phyloP scores from a whole-genome alignment of 179 eudicot genomes.

The Heliamphora pulchella region DNA sequence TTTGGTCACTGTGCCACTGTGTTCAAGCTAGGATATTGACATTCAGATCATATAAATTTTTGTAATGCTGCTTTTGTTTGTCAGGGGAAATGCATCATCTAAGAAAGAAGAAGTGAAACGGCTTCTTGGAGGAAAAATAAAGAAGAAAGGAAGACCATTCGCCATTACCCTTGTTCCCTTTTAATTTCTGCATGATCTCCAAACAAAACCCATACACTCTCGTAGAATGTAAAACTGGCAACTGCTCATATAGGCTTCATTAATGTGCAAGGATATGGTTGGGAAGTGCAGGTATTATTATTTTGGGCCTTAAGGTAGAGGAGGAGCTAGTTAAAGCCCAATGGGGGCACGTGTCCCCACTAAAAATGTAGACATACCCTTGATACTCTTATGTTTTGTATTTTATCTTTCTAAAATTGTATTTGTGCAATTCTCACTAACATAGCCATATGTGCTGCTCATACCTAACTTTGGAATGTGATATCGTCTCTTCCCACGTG shows the following conservation, averaged over 20 bases:
- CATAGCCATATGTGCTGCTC: background rate
- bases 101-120: slow-evolving; percentile 78
- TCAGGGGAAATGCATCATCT: slow-evolving; percentile 58
- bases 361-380: too few species aligned
- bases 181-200: background rate
- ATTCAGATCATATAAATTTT: background rate
- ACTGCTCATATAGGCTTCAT: too few species aligned
- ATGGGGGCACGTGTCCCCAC: too few species aligned
- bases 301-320: too few species aligned
- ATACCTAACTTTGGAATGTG: background rate
- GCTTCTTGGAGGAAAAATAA: slow-evolving; percentile 82
- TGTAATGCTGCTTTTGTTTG: slow-evolving; percentile 16
- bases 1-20: background rate
- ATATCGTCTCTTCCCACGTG: background rate
- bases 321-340: too few species aligned
- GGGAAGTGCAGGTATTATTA: background rate
- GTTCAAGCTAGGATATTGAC: background rate
- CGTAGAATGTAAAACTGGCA: background rate
- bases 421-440: background rate
- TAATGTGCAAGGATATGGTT: background rate
- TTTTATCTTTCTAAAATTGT: too few species aligned
- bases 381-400: too few species aligned
- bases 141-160: slow-evolving; percentile 55
- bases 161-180: background rate
- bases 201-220: background rate